Evolutionary conservation across 176 grass and related monocot species (phyloP).

Genomic region (Canna indica): DNA sequence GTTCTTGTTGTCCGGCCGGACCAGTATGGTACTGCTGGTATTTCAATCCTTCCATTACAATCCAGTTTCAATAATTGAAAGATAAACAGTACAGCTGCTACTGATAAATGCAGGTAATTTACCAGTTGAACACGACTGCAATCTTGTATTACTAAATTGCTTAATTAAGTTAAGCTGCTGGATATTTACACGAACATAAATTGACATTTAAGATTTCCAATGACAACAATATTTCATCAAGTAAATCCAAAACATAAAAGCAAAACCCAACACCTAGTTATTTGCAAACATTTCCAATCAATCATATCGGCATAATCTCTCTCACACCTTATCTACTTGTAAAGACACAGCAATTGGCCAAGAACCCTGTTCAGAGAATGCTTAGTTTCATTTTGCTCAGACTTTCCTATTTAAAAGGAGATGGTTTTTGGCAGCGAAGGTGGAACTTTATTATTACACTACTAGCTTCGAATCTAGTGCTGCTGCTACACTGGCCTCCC

Average conservation of each 20-base stretch:
- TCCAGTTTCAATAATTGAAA: too few species aligned
- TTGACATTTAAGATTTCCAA: background rate
- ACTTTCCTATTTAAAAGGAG: background rate
- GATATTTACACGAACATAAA: background rate
- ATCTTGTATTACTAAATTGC: background rate
- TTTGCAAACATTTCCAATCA: background rate
- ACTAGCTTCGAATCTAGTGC: constrained; percentile 80
- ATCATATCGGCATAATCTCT: too few species aligned
- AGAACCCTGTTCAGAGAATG: background rate
- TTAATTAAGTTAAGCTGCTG: background rate
- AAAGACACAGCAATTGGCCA: too few species aligned
- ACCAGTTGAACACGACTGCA: background rate
- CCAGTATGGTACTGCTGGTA: too few species aligned
- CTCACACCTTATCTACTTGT: too few species aligned
- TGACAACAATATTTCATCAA: background rate
- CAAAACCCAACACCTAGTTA: background rate
- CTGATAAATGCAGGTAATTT: too few species aligned
- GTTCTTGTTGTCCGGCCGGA: too few species aligned
- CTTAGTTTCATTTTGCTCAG: background rate
- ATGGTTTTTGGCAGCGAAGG: background rate
- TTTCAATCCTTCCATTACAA: too few species aligned
- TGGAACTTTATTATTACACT: constrained; percentile 38
- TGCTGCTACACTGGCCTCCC: constrained; percentile 57
- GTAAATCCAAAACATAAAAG: background rate
- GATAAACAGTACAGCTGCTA: background rate